Evolutionary conservation across 768 basidiomycete species (phyloP).

Genomic region (Suillus bovinus): DNA sequence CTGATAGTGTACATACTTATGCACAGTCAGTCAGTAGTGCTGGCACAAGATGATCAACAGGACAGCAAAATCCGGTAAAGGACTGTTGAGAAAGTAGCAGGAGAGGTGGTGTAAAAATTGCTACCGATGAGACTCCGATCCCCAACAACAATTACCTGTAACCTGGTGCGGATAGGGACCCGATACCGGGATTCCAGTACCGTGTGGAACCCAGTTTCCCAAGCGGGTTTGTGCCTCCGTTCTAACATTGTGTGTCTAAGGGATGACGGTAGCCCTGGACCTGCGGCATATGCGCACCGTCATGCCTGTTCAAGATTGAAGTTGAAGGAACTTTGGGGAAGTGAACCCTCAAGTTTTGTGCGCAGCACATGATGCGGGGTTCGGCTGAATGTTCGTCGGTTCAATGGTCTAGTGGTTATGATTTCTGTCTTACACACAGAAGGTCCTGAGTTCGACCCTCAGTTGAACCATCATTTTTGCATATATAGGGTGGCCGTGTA

Average conservation of each 20-base stretch:
- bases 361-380: too few relatives aligned
- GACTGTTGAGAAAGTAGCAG: too few relatives aligned
- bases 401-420: slow-evolving; percentile 63
- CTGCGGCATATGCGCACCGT: too few relatives aligned
- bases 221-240: background rate
- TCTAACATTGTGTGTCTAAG: background rate
- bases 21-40: background rate
- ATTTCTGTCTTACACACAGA: slow-evolving; percentile 52
- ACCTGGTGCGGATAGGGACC: background rate
- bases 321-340: too few relatives aligned
- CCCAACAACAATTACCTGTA: background rate
- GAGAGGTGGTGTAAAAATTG: background rate
- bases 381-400: slow-evolving; percentile 26
- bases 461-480: slow-evolving; percentile 44
- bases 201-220: background rate
- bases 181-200: background rate
- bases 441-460: slow-evolving; percentile 42
- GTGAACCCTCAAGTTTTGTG: too few relatives aligned
- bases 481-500: too few relatives aligned
- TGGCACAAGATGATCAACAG: background rate
- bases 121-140: background rate
- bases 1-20: background rate
- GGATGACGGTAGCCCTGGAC: background rate
- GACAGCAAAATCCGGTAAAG: too few relatives aligned
- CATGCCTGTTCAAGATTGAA: too few relatives aligned